Evolutionary conservation across 352 stramenopile species (phyloP).

Genomic region (Globisporangium rhizosaccharum): DNA sequence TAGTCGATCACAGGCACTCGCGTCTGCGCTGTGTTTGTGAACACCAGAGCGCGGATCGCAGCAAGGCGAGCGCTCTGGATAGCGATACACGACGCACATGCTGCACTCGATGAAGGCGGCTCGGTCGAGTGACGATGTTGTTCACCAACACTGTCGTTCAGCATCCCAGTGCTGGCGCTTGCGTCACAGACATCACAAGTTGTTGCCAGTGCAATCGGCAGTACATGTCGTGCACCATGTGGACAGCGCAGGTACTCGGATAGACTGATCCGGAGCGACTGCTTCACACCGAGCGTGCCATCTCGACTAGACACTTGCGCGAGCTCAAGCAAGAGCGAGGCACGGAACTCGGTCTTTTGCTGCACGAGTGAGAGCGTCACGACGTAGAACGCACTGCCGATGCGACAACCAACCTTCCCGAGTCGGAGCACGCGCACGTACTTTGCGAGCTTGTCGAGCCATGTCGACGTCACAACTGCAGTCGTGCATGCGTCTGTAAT

Average conservation of each 20-base stretch:
- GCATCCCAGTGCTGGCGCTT: background rate
- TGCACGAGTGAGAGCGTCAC: conserved; percentile 41
- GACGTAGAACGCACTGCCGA: conserved; percentile 32
- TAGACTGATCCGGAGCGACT: conserved; percentile 34
- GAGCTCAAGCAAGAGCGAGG: conserved; percentile 43
- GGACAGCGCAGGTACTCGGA: conserved; percentile 42
- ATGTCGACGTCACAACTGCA: conserved; percentile 20
- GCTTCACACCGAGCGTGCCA: conserved; percentile 11
- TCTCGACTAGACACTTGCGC: conserved; percentile 10
- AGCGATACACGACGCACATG: conserved; percentile 8
- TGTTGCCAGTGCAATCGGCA: background rate
- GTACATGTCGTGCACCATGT: conserved; percentile 5
- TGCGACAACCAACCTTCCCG: conserved; percentile 32
- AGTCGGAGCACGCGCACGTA: conserved; percentile 48
- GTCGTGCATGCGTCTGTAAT: background rate
- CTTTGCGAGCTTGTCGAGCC: conserved; percentile 29
- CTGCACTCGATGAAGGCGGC: background rate
- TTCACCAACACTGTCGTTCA: background rate
- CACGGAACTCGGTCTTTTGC: conserved; percentile 53
- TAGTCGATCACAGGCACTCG: conserved; percentile 17
- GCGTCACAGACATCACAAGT: conserved; percentile 3
- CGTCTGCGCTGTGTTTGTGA: background rate
- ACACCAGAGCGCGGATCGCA: conserved; percentile 3
- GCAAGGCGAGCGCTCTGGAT: conserved; percentile 6
- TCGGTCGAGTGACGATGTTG: background rate